Percentiles rank a stretch among this genome's conserved stretches.
Conservation (phyloP, 2,329 filamentous ascomycete genomes). For the Monosporascus sp. region DNA sequence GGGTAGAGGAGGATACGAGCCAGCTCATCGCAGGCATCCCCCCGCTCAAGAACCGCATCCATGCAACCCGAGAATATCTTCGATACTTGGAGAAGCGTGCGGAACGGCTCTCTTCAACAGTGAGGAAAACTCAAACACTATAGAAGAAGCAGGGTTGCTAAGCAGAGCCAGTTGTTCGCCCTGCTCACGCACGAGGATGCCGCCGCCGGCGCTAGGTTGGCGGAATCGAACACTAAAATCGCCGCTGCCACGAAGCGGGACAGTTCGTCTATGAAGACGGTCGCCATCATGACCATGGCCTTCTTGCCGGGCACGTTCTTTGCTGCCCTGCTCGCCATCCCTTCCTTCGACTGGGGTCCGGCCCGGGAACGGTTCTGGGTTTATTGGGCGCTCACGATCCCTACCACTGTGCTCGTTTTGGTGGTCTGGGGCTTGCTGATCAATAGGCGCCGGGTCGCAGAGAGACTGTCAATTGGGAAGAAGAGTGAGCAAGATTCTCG, state of each 20-base stretch:
- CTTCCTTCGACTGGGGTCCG: slow-evolving; percentile 1
- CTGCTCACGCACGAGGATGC: slow-evolving; percentile 1
- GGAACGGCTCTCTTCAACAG: neutral
- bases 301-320: slow-evolving; percentile 31
- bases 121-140: neutral
- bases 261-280: slow-evolving; percentile 21
- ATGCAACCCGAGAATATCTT: neutral
- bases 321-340: slow-evolving; percentile 3
- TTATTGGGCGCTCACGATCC: neutral
- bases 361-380: neutral
- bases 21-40: neutral
- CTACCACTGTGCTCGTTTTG: neutral
- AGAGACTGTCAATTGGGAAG: neutral
- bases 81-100: neutral
- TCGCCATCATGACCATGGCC: slow-evolving; percentile 27
- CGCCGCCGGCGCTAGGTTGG: neutral
- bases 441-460: neutral
- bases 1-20: neutral
- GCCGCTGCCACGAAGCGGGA: neutral
- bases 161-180: neutral
- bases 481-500: neutral
- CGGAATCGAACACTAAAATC: neutral
- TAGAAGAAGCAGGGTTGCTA: too few relatives aligned
- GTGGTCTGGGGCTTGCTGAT: neutral
- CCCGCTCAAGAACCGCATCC: neutral